Evolutionary conservation across 2,329 filamentous ascomycete genomes (phyloP).

Genomic region (Phoma herbarum): DNA sequence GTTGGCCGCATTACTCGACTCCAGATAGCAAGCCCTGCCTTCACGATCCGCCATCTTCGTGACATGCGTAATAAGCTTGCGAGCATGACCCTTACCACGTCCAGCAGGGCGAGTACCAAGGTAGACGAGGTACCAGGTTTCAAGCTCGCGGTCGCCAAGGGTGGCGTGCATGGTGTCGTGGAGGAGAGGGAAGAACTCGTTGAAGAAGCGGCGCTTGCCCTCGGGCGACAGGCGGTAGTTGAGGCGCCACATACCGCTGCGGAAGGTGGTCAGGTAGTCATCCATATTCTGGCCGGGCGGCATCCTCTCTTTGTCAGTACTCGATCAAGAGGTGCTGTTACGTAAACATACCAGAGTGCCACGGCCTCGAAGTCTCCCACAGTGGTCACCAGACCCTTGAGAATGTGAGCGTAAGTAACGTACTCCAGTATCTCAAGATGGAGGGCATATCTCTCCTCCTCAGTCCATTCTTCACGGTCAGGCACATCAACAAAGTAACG

Average conservation of each 20-base stretch:
- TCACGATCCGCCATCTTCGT: constrained; percentile 71
- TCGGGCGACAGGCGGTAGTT: constrained; percentile 77
- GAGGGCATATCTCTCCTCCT: constrained; percentile 76
- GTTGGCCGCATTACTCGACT: constrained; percentile 76
- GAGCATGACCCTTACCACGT: constrained; percentile 76
- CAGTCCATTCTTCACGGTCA: constrained; percentile 69
- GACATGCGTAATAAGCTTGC: constrained; percentile 75
- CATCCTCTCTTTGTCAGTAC: constrained; percentile 63
- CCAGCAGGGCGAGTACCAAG: constrained; percentile 77
- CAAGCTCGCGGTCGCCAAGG: constrained; percentile 71
- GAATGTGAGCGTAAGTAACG: constrained; percentile 76
- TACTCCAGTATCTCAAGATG: constrained; percentile 82
- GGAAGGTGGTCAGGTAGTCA: constrained; percentile 74
- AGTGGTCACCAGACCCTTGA: constrained; percentile 76
- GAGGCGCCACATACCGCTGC: constrained; percentile 80
- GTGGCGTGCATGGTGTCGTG: constrained; percentile 75
- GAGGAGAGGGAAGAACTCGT: constrained; percentile 78
- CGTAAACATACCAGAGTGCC: constrained; percentile 74
- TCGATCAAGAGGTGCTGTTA: neutral
- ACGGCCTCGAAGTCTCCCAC: constrained; percentile 82
- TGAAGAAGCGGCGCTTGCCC: constrained; percentile 77
- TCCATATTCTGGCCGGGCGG: constrained; percentile 78
- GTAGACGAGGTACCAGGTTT: constrained; percentile 85
- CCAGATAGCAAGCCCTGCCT: constrained; percentile 75
- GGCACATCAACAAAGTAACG: constrained; percentile 78